Conservation (phyloP, 768 basidiomycete genomes). For the Phaeolepiota aurea region DNA sequence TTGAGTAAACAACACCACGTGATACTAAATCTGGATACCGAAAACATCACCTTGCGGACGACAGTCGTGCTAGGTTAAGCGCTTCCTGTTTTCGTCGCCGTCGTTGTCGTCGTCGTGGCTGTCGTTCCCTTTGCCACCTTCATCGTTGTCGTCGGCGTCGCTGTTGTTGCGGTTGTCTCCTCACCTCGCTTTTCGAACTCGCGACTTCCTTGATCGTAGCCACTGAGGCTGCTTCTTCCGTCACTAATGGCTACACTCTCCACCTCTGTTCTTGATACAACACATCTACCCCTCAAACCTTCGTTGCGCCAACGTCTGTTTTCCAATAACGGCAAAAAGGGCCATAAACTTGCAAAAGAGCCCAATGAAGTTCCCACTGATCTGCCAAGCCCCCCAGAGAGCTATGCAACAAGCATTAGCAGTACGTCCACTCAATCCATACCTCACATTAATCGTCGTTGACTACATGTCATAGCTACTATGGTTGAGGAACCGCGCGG, state of each 20-base stretch:
- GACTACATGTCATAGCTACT: too few species aligned
- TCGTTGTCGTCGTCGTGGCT: not conserved
- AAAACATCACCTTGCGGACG: too few species aligned
- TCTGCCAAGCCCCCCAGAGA: slow-evolving; percentile 13
- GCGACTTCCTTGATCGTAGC: not conserved
- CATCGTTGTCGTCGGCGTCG: not conserved
- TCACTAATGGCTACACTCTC: slow-evolving; percentile 3
- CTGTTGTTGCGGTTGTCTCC: not conserved
- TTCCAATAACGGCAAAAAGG: slow-evolving; percentile 14
- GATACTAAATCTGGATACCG: too few species aligned
- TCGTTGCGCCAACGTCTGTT: slow-evolving; percentile 26
- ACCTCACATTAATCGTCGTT: not conserved
- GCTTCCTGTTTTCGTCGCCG: not conserved
- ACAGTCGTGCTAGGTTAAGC: not conserved
- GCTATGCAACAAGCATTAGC: slow-evolving; percentile 18
- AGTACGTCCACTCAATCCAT: slow-evolving; percentile 6
- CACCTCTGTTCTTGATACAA: slow-evolving; percentile 2
- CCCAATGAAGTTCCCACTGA: slow-evolving; percentile 9
- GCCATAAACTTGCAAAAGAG: slow-evolving; percentile 12
- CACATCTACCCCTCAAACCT: slow-evolving; percentile 11
- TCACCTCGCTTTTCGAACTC: not conserved
- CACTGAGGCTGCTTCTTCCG: slow-evolving; percentile 5
- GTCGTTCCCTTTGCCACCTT: not conserved
- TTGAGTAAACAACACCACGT: too few species aligned
- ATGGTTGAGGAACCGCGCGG: slow-evolving; percentile 11